Evolutionary conservation across 306 rosid species (phyloP), one percentile per base, ranked within the genome.

Genomic region (Dryas alaskensis): DNA sequence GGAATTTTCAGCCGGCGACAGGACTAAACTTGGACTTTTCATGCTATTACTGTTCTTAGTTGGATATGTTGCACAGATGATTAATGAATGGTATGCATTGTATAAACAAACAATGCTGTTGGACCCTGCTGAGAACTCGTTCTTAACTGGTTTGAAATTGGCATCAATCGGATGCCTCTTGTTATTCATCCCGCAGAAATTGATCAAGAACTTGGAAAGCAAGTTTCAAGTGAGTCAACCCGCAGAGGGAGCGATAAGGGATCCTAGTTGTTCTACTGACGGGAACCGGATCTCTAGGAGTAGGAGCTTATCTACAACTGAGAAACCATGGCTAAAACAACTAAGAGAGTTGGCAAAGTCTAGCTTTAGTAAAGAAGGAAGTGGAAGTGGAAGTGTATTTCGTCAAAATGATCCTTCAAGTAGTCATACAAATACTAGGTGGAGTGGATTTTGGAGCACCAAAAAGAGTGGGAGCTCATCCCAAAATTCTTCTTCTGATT

Each of bases 71-170:
- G 65, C 94, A 0, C 96, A 86, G 61, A 73, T 93, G 49, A 63
- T 67, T 3, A 93, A 85, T 72, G 97, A 91, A 69, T 93, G 94
- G 96, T 82, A 81, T 89, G 90, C 94, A 19, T 75, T 93, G 83
- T 89, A 84, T 64, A 75, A 61, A 74, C 92, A 91, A 52, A 87
- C 84, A 78, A 81, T 69, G 85, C 69, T 70, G 12, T 85, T 93
- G 16, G 96, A 93, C 81, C 83, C 84, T 42, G 74, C 79, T 17
- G 92, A 74, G 65, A 84, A 83, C 27, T 89, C 97, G 42, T 82
- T 84, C 81, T 45, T 80, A 1, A 73, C 4, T 25, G 96, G 98
- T 49, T 75, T 91, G 63, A 86, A 81, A 72, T 48, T 88, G 47
- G 97, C 97, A 60, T 73, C 76, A 42, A 51, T 87, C 50, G 98